Evolutionary conservation across 805 yeast species (phyloP).

Genomic region (Komagataella pseudopastoris): DNA sequence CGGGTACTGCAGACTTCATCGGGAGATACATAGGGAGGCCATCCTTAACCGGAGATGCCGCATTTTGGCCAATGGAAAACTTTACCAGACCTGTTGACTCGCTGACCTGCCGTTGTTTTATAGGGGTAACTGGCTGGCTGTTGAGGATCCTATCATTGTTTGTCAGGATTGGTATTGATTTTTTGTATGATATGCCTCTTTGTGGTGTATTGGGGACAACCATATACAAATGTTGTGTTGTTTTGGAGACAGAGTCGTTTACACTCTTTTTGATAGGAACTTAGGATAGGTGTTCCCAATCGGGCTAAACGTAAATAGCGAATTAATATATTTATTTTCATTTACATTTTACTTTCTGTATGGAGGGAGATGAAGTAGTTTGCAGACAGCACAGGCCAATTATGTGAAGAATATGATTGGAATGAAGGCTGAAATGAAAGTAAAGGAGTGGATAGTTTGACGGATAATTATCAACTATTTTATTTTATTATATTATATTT

Average conservation of each 20-base stretch:
- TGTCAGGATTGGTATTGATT: neutral
- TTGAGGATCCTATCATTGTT: neutral
- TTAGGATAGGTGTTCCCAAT: neutral
- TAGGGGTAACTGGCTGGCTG: neutral
- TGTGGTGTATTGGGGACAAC: neutral
- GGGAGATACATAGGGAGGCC: constrained; percentile 24
- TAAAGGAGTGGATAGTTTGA: no score
- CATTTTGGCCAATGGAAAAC: constrained; percentile 18
- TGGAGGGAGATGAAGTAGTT: neutral
- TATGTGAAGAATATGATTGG: no score
- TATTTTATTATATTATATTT: no score
- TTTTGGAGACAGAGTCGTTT: neutral
- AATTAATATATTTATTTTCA: neutral
- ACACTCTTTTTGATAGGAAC: neutral
- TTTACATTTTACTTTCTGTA: no score
- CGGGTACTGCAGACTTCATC: constrained; percentile 6
- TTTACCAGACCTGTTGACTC: constrained; percentile 39
- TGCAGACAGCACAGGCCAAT: no score
- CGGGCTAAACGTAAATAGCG: neutral
- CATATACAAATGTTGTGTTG: neutral
- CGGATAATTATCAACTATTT: no score
- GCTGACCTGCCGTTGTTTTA: constrained; percentile 27
- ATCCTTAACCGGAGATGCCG: constrained; percentile 1
- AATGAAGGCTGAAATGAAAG: no score
- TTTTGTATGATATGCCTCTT: neutral